Evolutionary conservation across 179 eudicot genomes (phyloP).

Genomic region (Heliamphora pulchella): DNA sequence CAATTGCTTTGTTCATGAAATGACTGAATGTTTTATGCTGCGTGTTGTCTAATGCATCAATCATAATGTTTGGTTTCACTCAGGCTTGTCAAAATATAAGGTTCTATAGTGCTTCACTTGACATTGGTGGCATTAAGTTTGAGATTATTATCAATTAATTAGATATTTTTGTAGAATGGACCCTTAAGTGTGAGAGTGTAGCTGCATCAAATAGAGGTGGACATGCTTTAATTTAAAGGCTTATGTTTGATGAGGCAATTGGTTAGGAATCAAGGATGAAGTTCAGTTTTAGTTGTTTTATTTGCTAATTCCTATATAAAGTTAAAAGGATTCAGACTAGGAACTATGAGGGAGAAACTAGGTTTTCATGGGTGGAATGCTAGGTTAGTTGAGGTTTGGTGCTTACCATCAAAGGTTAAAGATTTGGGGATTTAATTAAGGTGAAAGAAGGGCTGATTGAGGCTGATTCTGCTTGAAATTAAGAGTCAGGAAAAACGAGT

Average conservation of each 20-base stretch:
- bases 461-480: not conserved
- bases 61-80: not conserved
- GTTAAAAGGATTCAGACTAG: too few relatives aligned
- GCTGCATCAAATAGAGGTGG: not conserved
- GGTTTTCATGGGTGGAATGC: not conserved
- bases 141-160: not conserved
- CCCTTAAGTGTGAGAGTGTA: not conserved
- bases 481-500: too few relatives aligned
- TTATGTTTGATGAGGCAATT: too few relatives aligned
- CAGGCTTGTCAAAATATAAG: not conserved
- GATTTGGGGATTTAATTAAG: not conserved
- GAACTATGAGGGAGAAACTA: not conserved
- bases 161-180: not conserved
- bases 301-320: too few relatives aligned
- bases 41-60: not conserved
- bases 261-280: too few relatives aligned
- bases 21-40: not conserved
- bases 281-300: too few relatives aligned
- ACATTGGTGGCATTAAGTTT: slow-evolving; percentile 3
- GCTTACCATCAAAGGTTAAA: not conserved
- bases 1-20: not conserved
- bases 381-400: not conserved
- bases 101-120: not conserved
- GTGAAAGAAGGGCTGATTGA: slow-evolving; percentile 4
- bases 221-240: not conserved